A percentile compares a stretch with the other conserved stretches of the same genome.
Evolutionary conservation across 2,329 filamentous ascomycete genomes (phyloP).

Genomic region (Trichoderma gracile): DNA sequence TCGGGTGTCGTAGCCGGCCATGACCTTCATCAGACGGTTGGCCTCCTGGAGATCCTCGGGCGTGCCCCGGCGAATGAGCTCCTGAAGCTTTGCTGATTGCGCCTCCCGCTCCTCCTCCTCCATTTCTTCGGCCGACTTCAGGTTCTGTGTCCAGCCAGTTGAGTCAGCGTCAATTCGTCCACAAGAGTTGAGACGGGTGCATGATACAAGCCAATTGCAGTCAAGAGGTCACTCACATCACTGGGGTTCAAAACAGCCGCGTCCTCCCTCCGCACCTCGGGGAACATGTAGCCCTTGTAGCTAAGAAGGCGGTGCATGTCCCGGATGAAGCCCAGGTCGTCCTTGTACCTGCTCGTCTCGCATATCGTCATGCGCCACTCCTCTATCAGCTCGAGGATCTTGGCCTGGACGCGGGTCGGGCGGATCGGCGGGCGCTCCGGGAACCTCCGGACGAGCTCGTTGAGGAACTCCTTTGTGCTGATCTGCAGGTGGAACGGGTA

Average conservation of each 20-base stretch:
- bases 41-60: constrained; percentile 95
- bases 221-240: constrained; percentile 65
- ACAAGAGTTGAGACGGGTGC: too few relatives aligned
- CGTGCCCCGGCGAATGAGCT: constrained; percentile 87
- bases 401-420: constrained; percentile 80
- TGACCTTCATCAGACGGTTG: constrained; percentile 97
- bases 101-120: constrained; percentile 93
- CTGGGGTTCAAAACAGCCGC: constrained; percentile 95
- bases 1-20: constrained; percentile 95
- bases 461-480: constrained; percentile 97
- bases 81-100: constrained; percentile 96
- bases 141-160: constrained; percentile 59
- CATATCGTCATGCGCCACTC: constrained; percentile 99
- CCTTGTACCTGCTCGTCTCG: constrained; percentile 95
- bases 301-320: constrained; percentile 96
- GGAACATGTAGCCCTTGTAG: constrained; percentile 97
- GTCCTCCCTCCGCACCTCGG: constrained; percentile 88
- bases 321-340: constrained; percentile 91
- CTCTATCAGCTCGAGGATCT: constrained; percentile 94
- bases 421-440: constrained; percentile 89
- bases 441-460: constrained; percentile 94
- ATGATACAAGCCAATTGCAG: constrained; percentile 20
- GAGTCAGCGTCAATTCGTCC: constrained; percentile 3
- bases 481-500: constrained; percentile 99
- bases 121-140: constrained; percentile 97